phyloP scores from a whole-genome alignment of 345 rosid species.

The Chamaenerion angustifolium region DNA sequence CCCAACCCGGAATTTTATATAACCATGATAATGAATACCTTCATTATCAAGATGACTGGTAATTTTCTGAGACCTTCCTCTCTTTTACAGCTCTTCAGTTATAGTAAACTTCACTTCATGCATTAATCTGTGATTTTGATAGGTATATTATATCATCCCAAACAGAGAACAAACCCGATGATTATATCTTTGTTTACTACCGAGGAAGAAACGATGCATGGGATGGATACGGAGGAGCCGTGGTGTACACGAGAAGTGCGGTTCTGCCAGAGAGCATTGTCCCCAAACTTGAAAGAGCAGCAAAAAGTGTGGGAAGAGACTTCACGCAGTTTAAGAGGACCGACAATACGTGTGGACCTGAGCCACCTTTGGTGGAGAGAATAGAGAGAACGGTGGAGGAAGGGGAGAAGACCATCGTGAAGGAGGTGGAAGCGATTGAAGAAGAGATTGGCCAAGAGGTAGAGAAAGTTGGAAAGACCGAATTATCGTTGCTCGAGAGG shows the following conservation, averaged over 20 bases:
- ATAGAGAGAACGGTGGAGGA: conserved; percentile 81
- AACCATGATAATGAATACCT: conserved; percentile 90
- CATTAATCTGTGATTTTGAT: neutral
- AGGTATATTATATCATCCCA: conserved; percentile 86
- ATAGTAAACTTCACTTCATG: neutral
- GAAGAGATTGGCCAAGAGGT: conserved; percentile 33
- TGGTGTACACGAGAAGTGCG: conserved; percentile 77
- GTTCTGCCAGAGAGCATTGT: conserved; percentile 56
- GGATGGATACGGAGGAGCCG: conserved; percentile 98
- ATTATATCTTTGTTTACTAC: conserved; percentile 76
- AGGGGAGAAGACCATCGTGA: conserved; percentile 55
- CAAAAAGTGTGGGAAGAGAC: conserved; percentile 70
- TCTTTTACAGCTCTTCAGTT: too few relatives aligned
- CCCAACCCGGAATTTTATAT: conserved; percentile 58
- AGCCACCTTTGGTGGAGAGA: conserved; percentile 85
- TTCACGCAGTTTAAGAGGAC: conserved; percentile 57
- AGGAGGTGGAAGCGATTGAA: conserved; percentile 59
- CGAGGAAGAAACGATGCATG: conserved; percentile 88
- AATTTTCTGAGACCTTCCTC: conserved; percentile 4
- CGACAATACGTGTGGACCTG: conserved; percentile 74
- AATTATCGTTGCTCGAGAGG: conserved; percentile 56
- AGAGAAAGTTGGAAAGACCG: conserved; percentile 49
- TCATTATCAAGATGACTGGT: conserved; percentile 96
- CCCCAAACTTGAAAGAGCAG: conserved; percentile 74
- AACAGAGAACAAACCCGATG: conserved; percentile 53